Evolutionary conservation across 495 filamentous ascomycete genomes (phyloP), one percentile per base, ranked within the genome.

Genomic region (Penicillium ochrochloron): DNA sequence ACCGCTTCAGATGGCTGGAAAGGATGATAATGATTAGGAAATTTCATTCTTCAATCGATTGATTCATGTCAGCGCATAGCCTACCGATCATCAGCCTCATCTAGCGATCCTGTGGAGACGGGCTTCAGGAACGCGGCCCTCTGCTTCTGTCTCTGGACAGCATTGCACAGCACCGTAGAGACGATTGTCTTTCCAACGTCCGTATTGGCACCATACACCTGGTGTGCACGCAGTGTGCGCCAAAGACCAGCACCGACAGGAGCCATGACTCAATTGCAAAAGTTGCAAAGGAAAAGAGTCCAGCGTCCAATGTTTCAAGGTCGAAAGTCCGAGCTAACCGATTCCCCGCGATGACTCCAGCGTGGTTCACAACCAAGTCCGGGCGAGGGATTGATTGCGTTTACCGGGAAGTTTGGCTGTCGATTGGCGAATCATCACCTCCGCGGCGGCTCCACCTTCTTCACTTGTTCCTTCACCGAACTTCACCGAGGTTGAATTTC

Each of bases 151-250:
- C 75, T 73, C 37, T 73, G 78, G 12, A 88, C 74, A 2, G 89
- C 83, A 67, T 83, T 87, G 71, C 86, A 89, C 17, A 94, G 81
- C 37, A 92, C 72, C 0, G 90, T 91, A 1, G 88, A 88, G 50
- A 90, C 81, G 31, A 94, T 83, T 0, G 91, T 93, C 76, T 93
- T 94, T 61, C 91, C 91, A 37, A 93, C 90, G 63, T 91, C 84
- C 5, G 91, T 93, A 68, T 93, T 93, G 34, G 91, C 90, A 5
- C 91, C 91, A 63, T 90, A 93, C 23, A 94, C 80, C 68, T 93
- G 90, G 60, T 88, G 83, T 14, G 83, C 80, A 58, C 85, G 83
- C 50, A 92, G 78, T 4, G 82, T 83, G 59, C 83, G 87, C 83
- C 87, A 90, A 29, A 92, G 82, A 11, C 74, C 77, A 42, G 78